phyloP scores from a whole-genome alignment of 192 early-diverging fungal species.

The Cetraspora pellucida region DNA sequence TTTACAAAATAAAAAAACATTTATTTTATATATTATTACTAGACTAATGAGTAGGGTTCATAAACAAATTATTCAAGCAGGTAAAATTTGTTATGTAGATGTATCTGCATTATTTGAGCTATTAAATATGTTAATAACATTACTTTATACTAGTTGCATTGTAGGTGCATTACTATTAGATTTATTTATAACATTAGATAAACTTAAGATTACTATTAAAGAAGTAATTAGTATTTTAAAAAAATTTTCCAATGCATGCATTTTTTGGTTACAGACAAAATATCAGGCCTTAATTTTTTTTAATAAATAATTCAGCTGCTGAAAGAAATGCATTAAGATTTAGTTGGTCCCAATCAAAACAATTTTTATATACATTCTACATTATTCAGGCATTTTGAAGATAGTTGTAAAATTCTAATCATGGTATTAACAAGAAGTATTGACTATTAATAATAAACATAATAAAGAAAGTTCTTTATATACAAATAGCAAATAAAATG shows the following conservation, averaged over 20 bases:
- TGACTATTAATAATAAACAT: neutral
- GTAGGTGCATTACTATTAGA: too few species aligned
- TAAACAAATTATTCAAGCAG: too few species aligned
- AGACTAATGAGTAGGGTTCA: too few species aligned
- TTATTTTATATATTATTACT: too few species aligned
- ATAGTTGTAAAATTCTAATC: neutral
- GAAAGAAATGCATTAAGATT: neutral
- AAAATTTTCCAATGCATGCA: neutral
- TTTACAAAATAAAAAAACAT: too few species aligned
- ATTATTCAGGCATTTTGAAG: neutral
- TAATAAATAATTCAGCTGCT: neutral
- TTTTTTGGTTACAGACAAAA: neutral
- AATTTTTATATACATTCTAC: neutral
- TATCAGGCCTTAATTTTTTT: neutral
- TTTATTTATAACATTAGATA: too few species aligned
- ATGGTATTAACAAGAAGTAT: neutral
- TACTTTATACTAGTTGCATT: too few species aligned
- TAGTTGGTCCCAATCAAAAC: neutral
- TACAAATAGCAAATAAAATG: neutral
- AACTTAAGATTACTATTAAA: too few species aligned
- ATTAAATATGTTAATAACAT: too few species aligned
- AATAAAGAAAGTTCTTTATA: conserved; percentile 8
- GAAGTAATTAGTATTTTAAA: neutral
- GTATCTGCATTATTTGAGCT: too few species aligned
- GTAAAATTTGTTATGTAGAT: too few species aligned